These are phyloP conservation scores for Eucalyptus microcorys DNA, from an alignment of 345 rosid genomes.

Conservation along the genomic window DNA sequence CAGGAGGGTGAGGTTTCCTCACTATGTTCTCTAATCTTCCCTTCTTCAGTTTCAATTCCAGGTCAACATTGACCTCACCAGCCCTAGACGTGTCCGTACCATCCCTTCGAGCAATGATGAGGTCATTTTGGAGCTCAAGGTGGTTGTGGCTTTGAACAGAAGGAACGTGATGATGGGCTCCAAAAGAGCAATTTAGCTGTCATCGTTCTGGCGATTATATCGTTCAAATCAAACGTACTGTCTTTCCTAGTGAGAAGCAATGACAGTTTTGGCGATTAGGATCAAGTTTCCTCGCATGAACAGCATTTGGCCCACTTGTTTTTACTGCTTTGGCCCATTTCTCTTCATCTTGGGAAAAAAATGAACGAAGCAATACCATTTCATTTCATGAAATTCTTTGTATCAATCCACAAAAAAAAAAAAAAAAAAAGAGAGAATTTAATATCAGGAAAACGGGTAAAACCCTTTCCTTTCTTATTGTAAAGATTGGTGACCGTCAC, in stretches of 20 bases:
- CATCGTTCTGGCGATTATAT: not conserved
- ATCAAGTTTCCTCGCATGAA: not conserved
- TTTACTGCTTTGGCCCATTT: no score
- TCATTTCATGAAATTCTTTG: not conserved
- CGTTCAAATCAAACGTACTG: fast-evolving
- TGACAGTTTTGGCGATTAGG: not conserved
- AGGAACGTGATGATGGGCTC: not conserved
- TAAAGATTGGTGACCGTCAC: not conserved
- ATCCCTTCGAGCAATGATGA: fast-evolving
- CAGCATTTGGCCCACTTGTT: not conserved
- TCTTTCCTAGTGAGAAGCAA: not conserved
- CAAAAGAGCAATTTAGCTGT: not conserved
- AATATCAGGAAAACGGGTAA: not conserved
- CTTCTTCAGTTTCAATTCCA: no score
- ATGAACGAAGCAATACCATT: not conserved
- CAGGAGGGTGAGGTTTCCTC: no score
- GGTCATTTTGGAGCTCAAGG: not conserved
- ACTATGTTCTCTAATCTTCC: no score
- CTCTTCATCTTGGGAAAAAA: no score
- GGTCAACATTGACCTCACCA: not conserved
- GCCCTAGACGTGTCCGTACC: not conserved
- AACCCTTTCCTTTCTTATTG: not conserved
- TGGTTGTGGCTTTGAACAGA: not conserved
- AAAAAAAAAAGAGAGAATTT: fast-evolving
- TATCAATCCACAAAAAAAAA: no score